Evolutionary conservation across 169 alveolate genomes (phyloP).

Genomic region (Plasmodium cynomolgi): DNA sequence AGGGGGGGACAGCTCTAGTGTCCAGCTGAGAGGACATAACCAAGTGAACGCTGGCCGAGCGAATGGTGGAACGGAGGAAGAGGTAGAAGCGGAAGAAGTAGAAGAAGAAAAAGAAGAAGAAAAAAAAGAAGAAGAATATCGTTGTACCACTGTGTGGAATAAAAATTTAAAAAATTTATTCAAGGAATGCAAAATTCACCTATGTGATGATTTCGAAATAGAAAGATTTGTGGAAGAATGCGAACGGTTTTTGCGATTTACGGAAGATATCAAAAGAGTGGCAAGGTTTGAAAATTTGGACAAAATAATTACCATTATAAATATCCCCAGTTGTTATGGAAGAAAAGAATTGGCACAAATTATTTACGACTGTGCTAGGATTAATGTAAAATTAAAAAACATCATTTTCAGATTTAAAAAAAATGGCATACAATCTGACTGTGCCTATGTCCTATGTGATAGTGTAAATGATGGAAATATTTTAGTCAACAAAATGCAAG

Average conservation of each 20-base stretch:
- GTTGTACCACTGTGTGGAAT: slow-evolving; percentile 26
- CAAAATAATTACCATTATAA: slow-evolving; percentile 83
- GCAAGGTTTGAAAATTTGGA: slow-evolving; percentile 80
- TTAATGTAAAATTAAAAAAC: slow-evolving; percentile 79
- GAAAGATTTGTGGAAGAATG: slow-evolving; percentile 86
- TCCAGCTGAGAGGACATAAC: neutral
- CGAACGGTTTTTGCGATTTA: slow-evolving; percentile 82
- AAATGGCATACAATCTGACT: slow-evolving; percentile 84
- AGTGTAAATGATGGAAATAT: slow-evolving; percentile 79
- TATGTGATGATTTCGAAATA: slow-evolving; percentile 86
- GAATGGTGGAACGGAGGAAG: neutral
- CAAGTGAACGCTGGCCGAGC: neutral
- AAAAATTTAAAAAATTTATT: slow-evolving; percentile 76
- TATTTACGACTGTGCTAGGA: slow-evolving; percentile 76
- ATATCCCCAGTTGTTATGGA: slow-evolving; percentile 85
- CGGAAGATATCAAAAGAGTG: slow-evolving; percentile 84
- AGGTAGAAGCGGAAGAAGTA: neutral
- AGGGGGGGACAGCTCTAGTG: neutral
- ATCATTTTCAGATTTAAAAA: slow-evolving; percentile 83
- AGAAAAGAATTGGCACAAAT: slow-evolving; percentile 81
- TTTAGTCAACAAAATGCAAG: slow-evolving; percentile 82
- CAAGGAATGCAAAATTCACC: slow-evolving; percentile 77
- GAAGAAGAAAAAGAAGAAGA: neutral
- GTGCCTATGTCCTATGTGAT: slow-evolving; percentile 84
- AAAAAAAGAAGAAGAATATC: neutral